Evolutionary conservation across 495 filamentous ascomycete genomes (phyloP).

Genomic region (Hyaloscypha bicolor): DNA sequence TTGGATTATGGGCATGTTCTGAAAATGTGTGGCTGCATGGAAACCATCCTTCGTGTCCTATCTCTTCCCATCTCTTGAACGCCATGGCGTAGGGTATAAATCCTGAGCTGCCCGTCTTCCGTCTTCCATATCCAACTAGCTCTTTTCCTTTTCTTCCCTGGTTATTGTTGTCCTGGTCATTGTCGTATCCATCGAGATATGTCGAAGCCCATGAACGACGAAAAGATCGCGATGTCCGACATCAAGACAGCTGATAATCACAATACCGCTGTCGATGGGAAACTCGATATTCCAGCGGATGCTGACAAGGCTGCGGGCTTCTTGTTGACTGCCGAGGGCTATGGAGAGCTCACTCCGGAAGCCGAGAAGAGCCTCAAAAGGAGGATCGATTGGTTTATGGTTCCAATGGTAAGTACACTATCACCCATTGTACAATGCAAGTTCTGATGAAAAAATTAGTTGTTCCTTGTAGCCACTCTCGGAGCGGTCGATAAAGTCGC

Average conservation of each 20-base stretch:
- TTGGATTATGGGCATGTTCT: too few species aligned
- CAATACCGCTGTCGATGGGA: background rate
- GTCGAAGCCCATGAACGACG: background rate
- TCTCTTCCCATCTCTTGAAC: too few species aligned
- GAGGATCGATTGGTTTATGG: slow-evolving; percentile 7
- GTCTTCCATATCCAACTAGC: too few species aligned
- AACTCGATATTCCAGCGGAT: background rate
- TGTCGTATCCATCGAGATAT: background rate
- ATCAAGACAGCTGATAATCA: background rate
- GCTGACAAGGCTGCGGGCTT: slow-evolving; percentile 3
- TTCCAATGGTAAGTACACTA: background rate
- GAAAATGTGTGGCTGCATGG: too few species aligned
- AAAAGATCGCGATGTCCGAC: background rate
- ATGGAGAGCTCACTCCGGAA: slow-evolving; percentile 5
- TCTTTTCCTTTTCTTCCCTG: background rate
- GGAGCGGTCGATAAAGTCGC: slow-evolving; percentile 59
- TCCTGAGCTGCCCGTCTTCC: too few species aligned
- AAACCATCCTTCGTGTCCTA: too few species aligned
- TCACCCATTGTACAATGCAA: background rate
- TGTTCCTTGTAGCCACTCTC: slow-evolving; percentile 2
- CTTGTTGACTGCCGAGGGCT: slow-evolving; percentile 3
- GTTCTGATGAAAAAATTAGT: background rate
- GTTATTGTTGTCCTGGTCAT: background rate
- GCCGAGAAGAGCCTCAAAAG: slow-evolving; percentile 1
- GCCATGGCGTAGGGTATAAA: too few species aligned